Evolutionary conservation across 768 basidiomycete species (phyloP).

Genomic region (Saitozyma sp.): DNA sequence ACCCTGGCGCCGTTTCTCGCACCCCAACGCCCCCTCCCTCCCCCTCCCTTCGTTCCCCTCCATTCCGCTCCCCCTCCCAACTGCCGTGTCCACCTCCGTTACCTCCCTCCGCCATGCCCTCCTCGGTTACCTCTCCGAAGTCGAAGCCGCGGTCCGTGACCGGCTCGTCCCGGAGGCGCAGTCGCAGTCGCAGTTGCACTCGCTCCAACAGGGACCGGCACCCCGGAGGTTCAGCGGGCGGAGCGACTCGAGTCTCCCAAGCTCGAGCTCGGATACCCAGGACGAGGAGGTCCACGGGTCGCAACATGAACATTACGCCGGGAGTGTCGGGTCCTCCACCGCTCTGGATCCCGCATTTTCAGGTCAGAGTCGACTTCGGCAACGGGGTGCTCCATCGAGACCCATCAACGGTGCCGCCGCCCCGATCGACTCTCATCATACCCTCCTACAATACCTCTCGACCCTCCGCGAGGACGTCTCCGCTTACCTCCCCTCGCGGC

Average conservation of each 20-base stretch:
- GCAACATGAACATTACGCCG: not conserved
- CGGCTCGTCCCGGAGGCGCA: conserved; percentile 19
- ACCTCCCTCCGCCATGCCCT: conserved; percentile 41
- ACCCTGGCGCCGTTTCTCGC: conserved; percentile 26
- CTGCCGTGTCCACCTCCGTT: conserved; percentile 4
- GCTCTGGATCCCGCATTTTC: not conserved
- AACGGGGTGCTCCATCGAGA: not conserved
- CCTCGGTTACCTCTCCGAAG: conserved; percentile 48
- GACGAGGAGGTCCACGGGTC: not conserved
- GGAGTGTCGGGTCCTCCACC: not conserved
- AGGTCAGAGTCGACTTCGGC: not conserved
- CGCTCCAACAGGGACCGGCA: not conserved
- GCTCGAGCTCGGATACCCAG: conserved; percentile 4
- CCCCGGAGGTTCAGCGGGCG: not conserved
- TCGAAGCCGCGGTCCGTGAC: conserved; percentile 37
- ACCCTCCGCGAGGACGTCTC: conserved; percentile 40
- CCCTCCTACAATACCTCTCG: conserved; percentile 34
- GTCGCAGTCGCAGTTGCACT: not conserved
- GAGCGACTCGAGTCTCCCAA: not conserved
- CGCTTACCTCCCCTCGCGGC: conserved; percentile 27
- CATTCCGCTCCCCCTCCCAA: too few relatives aligned
- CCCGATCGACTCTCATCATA: not conserved
- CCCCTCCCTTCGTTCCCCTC: conserved; percentile 14
- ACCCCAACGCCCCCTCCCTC: conserved; percentile 17
- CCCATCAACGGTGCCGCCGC: not conserved